Evolutionary conservation across 306 rosid species (phyloP), one percentile per base, ranked within the genome.

Genomic region (Vigna reflexopilosa): DNA sequence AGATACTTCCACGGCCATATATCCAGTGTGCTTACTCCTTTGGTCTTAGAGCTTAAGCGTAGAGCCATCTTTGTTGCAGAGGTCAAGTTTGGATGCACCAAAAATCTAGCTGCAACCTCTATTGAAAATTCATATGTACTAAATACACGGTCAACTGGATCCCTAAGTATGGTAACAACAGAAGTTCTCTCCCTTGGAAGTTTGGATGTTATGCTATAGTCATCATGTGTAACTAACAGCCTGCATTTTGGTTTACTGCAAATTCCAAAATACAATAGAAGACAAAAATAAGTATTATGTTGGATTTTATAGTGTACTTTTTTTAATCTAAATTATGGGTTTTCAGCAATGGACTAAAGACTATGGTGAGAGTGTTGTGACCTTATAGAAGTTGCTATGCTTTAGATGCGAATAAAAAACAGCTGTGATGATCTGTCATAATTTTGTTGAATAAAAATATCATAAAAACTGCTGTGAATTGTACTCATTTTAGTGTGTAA

Each of bases 1-100:
- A 93, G 89, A 84, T 91, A 90, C 85, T 96, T 96, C 99, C 99
- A 96, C 2, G 99, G 99, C 99, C 99, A 96, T 68, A 96, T 93
- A 84, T 91, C 98, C 79, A 96, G 84, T 30, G 99, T 96, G 85
- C 98, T 96, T 54, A 90, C 88, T 85, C 96, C 98, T 67, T 51
- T 90, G 34, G 86, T 36, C 87, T 84, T 90, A 15, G 88, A 45
- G 36, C 94, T 90, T 77, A 96, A 1, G 76, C 85, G 91, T 49
- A 50, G 67, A 42, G 99, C 73, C 93, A 91, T 93, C 83, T 64
- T 86, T 59, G 89, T 87, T 36, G 89, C 96, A 75, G 99, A 96
- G 68, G 93, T 91, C 79, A 96, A 87, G 88, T 96, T 90, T 70
- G 99, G 99, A 90, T 93, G 98, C 73, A 93, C 85, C 91, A 96